phyloP scores from a whole-genome alignment of 805 yeast genomes.

The Yamadazyma olivae region DNA sequence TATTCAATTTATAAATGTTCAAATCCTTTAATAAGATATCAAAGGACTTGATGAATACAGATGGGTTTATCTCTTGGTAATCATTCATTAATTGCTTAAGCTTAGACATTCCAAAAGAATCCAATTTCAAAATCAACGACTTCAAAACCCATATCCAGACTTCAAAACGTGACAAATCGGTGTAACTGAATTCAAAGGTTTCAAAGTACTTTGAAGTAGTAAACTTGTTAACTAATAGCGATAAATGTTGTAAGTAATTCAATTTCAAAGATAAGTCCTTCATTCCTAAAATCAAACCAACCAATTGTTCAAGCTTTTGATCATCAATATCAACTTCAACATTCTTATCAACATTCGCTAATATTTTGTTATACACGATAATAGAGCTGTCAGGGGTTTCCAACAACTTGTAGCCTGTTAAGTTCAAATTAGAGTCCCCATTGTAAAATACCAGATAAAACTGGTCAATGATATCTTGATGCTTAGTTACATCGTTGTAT shows the following conservation, averaged over 20 bases:
- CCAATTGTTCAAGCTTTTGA: conserved; percentile 7
- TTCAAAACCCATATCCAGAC: conserved; percentile 67
- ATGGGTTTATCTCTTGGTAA: conserved; percentile 8
- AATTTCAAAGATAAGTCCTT: conserved; percentile 31
- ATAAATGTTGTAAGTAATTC: conserved; percentile 54
- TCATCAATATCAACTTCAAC: background rate
- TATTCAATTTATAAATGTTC: conserved; percentile 42
- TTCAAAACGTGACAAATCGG: conserved; percentile 43
- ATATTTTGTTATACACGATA: conserved; percentile 40
- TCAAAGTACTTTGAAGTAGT: conserved; percentile 4
- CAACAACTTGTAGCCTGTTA: conserved; percentile 16
- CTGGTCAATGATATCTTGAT: conserved; percentile 44
- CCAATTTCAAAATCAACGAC: conserved; percentile 61
- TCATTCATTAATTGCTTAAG: conserved; percentile 19
- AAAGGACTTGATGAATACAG: conserved; percentile 47
- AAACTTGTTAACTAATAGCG: conserved; percentile 52
- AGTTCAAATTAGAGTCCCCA: conserved; percentile 10
- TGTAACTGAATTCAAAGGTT: background rate
- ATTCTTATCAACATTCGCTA: conserved; percentile 52
- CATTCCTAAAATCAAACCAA: conserved; percentile 7
- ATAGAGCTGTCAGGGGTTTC: conserved; percentile 30
- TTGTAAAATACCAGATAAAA: conserved; percentile 34
- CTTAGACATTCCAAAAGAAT: conserved; percentile 27
- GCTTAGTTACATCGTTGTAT: conserved; percentile 37
- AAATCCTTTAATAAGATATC: conserved; percentile 69